Evolutionary conservation across 2,329 filamentous ascomycete genomes (phyloP).

Genomic region (Penicillium sp.): DNA sequence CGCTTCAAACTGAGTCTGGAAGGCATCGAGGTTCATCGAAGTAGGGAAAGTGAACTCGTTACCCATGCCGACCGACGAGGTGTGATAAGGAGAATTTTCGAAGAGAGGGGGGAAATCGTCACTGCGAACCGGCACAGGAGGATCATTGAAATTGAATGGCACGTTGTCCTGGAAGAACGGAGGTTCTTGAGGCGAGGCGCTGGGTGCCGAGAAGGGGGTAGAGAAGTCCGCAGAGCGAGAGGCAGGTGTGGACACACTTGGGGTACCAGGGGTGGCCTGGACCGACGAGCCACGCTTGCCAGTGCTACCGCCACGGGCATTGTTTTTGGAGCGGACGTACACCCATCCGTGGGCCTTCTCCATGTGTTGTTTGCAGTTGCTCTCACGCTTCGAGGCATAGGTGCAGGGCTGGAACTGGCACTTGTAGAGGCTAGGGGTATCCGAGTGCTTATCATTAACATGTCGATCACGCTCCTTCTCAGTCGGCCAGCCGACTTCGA

Average conservation of each 20-base stretch:
- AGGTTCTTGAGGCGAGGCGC: constrained; percentile 26
- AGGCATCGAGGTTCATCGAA: constrained; percentile 24
- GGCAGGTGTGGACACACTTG: constrained; percentile 62
- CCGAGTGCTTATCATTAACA: constrained; percentile 91
- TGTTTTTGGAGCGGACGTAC: constrained; percentile 92
- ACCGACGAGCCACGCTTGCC: constrained; percentile 41
- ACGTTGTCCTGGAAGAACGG: constrained; percentile 15
- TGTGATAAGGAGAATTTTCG: constrained; percentile 17
- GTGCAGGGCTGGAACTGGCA: constrained; percentile 81
- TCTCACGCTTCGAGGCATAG: constrained; percentile 93
- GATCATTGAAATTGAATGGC: constrained; percentile 30
- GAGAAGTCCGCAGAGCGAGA: constrained; percentile 55
- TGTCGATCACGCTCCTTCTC: constrained; percentile 97
- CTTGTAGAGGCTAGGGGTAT: constrained; percentile 74
- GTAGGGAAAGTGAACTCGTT: constrained; percentile 1
- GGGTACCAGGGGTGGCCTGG: constrained; percentile 58
- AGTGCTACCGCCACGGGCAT: constrained; percentile 61
- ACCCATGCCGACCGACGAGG: constrained; percentile 12
- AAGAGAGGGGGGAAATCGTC: constrained; percentile 30
- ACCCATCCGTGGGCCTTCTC: constrained; percentile 90
- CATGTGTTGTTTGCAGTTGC: constrained; percentile 98
- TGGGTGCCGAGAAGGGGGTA: constrained; percentile 44
- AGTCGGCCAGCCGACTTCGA: constrained; percentile 86
- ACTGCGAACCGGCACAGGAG: constrained; percentile 16
- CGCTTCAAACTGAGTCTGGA: constrained; percentile 29